Evolutionary conservation across 2,329 filamentous ascomycete genomes (phyloP).

Genomic region (Nigrospora sphaerica): DNA sequence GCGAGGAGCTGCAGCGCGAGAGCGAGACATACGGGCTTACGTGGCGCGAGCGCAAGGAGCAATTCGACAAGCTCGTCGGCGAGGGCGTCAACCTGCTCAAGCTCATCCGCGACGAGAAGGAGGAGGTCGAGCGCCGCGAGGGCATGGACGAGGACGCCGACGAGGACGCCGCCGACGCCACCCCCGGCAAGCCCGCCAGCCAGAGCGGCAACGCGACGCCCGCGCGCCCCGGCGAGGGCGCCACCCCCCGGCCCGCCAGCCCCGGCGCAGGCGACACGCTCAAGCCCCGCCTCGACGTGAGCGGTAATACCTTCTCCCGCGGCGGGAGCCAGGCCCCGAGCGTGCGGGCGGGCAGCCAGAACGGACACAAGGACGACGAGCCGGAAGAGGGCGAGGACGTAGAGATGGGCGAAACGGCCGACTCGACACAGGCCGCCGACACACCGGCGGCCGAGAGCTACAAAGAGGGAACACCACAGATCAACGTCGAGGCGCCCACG

Average conservation of each 20-base stretch:
- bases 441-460: constrained; percentile 21
- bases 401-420: constrained; percentile 28
- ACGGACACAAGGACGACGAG: constrained; percentile 27
- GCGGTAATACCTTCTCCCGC: constrained; percentile 27
- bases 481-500: constrained; percentile 42
- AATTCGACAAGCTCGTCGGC: constrained; percentile 83
- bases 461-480: constrained; percentile 34
- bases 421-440: constrained; percentile 27
- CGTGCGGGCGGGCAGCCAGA: constrained; percentile 10
- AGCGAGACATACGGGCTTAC: constrained; percentile 73
- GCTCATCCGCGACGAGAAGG: constrained; percentile 89
- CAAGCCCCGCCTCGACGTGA: constrained; percentile 23
- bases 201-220: constrained; percentile 45
- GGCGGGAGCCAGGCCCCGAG: constrained; percentile 28
- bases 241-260: constrained; percentile 25
- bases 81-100: constrained; percentile 82
- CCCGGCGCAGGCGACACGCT: constrained; percentile 21
- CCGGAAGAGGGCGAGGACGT: constrained; percentile 24
- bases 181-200: constrained; percentile 37
- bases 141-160: constrained; percentile 66
- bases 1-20: constrained; percentile 78
- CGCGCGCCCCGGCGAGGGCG: constrained; percentile 17
- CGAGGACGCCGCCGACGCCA: constrained; percentile 36
- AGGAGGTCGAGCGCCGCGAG: constrained; percentile 82
- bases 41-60: constrained; percentile 77